Evolutionary conservation across 2,329 filamentous ascomycete genomes (phyloP).

Genomic region (Ilyonectria robusta): DNA sequence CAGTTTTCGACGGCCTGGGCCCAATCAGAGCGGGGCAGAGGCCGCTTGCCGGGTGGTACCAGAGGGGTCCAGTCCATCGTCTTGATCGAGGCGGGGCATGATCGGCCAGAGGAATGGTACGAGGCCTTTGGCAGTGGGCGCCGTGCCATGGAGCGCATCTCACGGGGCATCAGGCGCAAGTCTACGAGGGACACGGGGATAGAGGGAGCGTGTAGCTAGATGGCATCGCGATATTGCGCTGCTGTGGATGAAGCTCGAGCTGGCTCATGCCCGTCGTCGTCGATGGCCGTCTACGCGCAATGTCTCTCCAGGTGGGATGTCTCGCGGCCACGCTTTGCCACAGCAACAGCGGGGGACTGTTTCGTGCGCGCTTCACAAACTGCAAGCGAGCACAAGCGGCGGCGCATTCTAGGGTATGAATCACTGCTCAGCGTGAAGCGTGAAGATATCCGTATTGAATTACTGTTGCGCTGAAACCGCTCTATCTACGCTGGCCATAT

Average conservation of each 20-base stretch:
- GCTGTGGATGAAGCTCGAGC: neutral
- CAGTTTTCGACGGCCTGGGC: conserved; percentile 21
- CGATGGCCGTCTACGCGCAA: neutral
- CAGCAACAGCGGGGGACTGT: conserved; percentile 15
- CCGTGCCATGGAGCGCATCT: conserved; percentile 23
- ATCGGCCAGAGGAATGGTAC: conserved; percentile 40
- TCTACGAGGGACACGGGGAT: neutral
- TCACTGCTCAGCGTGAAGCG: neutral
- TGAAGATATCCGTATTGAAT: neutral
- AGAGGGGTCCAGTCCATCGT: conserved; percentile 30
- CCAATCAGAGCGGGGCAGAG: conserved; percentile 39
- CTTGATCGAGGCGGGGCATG: conserved; percentile 29
- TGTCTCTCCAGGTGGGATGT: conserved; percentile 5
- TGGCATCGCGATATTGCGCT: conserved; percentile 25
- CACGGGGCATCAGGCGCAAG: conserved; percentile 23
- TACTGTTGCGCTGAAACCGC: neutral
- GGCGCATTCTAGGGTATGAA: neutral
- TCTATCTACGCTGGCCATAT: neutral
- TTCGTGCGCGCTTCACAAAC: conserved; percentile 19
- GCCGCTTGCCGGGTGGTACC: conserved; percentile 27
- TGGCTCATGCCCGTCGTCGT: neutral
- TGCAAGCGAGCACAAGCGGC: neutral
- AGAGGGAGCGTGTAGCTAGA: conserved; percentile 37
- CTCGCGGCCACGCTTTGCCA: conserved; percentile 17
- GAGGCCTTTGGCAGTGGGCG: conserved; percentile 20